phyloP scores from a whole-genome alignment of 108 stramenopile species.

The Discostella stelligeroides region DNA sequence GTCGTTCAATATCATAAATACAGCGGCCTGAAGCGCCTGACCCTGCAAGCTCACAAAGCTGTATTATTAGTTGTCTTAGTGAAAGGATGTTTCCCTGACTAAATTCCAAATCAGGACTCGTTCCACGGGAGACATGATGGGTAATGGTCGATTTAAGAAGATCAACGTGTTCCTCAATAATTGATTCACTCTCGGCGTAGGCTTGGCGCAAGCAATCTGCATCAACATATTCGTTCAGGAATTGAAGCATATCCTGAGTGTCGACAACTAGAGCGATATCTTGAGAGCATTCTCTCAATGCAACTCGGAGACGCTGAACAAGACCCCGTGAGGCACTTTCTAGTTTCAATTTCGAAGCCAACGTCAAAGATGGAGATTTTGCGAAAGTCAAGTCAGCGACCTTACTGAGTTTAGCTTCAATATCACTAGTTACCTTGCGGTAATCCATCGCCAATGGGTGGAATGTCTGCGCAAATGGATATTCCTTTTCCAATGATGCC shows the following conservation, averaged over 20 bases:
- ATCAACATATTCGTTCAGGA: conserved; percentile 37
- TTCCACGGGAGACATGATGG: conserved; percentile 18
- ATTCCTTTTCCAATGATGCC: conserved; percentile 43
- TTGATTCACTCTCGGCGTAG: conserved; percentile 18
- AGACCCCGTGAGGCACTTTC: conserved; percentile 35
- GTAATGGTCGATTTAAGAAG: conserved; percentile 17
- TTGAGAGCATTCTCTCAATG: conserved; percentile 14
- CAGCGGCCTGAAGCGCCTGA: background rate
- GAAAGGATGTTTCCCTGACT: conserved; percentile 16
- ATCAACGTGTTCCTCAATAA: conserved; percentile 33
- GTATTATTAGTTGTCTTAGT: conserved; percentile 17
- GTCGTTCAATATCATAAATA: background rate
- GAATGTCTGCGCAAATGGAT: conserved; percentile 56
- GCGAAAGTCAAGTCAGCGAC: conserved; percentile 26
- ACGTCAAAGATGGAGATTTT: conserved; percentile 44
- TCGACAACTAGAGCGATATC: conserved; percentile 32
- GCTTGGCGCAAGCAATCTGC: conserved; percentile 39
- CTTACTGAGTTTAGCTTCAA: conserved; percentile 42
- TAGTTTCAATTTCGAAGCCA: conserved; percentile 44
- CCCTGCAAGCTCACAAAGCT: conserved; percentile 21
- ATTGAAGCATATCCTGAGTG: conserved; percentile 34
- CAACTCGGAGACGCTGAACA: conserved; percentile 24
- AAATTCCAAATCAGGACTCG: conserved; percentile 25
- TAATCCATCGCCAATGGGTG: conserved; percentile 55
- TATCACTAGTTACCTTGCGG: conserved; percentile 8